These are phyloP conservation scores for Castanospermum australe DNA, from an alignment of 306 rosid species.

Conservation along the genomic window DNA sequence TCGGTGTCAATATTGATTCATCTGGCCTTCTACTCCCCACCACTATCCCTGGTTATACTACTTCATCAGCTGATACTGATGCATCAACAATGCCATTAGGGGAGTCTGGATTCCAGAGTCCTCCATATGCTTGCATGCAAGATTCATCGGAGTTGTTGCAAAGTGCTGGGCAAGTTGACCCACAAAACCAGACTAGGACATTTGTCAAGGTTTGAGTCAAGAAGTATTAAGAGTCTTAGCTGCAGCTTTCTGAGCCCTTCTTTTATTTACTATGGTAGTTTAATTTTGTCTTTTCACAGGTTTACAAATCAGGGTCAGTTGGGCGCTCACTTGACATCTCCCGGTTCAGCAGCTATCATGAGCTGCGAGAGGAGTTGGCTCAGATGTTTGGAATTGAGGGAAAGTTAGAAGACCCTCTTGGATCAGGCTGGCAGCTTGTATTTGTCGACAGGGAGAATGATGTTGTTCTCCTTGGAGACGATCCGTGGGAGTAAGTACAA, in stretches of 20 bases:
- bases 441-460: slow-evolving; percentile 98
- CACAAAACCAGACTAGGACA: slow-evolving; percentile 61
- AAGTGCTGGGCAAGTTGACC: slow-evolving; percentile 69
- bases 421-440: slow-evolving; percentile 99
- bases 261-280: background rate
- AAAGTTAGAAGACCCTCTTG: slow-evolving; percentile 86
- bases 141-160: slow-evolving; percentile 74
- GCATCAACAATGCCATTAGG: slow-evolving; percentile 68
- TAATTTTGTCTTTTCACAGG: slow-evolving; percentile 53
- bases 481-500: slow-evolving; percentile 92
- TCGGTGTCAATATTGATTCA: slow-evolving; percentile 83
- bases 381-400: slow-evolving; percentile 97
- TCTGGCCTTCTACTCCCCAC: slow-evolving; percentile 86
- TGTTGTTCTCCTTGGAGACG: slow-evolving; percentile 95
- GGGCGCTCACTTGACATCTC: slow-evolving; percentile 94
- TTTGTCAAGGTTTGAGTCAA: slow-evolving; percentile 70
- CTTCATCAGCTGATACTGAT: slow-evolving; percentile 63
- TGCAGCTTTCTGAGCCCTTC: background rate
- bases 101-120: slow-evolving; percentile 75
- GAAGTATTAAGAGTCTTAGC: background rate
- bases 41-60: slow-evolving; percentile 55
- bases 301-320: slow-evolving; percentile 81
- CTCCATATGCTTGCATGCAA: slow-evolving; percentile 68
- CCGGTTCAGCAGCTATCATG: slow-evolving; percentile 89
- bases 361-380: slow-evolving; percentile 90